Percentiles rank a stretch among this genome's conserved stretches.
These are phyloP conservation scores for Botryotinia calthae DNA, from an alignment of 2,329 filamentous ascomycete species.

Conservation along the genomic window DNA sequence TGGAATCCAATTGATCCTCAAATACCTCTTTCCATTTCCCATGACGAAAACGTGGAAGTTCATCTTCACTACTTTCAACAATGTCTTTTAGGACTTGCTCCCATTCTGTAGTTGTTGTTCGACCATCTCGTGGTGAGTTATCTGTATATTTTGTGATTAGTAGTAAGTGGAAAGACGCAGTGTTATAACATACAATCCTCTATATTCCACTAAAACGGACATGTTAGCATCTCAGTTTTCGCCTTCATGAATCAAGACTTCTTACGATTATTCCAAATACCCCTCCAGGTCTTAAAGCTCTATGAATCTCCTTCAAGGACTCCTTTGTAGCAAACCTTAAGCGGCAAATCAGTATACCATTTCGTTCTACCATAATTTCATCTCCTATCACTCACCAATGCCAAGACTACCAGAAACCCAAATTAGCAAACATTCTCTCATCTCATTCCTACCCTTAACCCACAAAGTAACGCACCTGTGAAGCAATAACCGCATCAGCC, in stretches of 20 bases:
- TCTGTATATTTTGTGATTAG: conserved; percentile 44
- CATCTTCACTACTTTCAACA: conserved; percentile 55
- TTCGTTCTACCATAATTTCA: not conserved
- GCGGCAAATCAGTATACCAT: conserved; percentile 10
- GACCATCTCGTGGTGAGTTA: conserved; percentile 56
- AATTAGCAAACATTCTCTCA: conserved; percentile 20
- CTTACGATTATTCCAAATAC: conserved; percentile 57
- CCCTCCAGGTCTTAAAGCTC: conserved; percentile 59
- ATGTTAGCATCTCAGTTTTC: conserved; percentile 1
- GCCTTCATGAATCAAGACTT: not conserved
- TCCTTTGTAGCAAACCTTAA: conserved; percentile 62
- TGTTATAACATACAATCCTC: conserved; percentile 58
- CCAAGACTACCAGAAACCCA: conserved; percentile 44
- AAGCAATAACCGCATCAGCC: conserved; percentile 64
- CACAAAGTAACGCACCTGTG: conserved; percentile 55
- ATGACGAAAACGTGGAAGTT: conserved; percentile 63
- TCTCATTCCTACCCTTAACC: not conserved
- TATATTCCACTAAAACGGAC: conserved; percentile 56
- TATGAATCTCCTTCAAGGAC: conserved; percentile 63
- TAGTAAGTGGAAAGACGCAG: conserved; percentile 13
- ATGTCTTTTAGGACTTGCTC: conserved; percentile 61
- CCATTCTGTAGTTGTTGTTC: conserved; percentile 58
- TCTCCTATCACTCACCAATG: conserved; percentile 39
- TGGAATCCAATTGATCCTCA: conserved; percentile 53
- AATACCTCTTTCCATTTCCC: conserved; percentile 63